These are phyloP conservation scores for Pseudogymnoascus sp. DNA, from an alignment of 2,329 filamentous ascomycete genomes.

Conservation along the genomic window DNA sequence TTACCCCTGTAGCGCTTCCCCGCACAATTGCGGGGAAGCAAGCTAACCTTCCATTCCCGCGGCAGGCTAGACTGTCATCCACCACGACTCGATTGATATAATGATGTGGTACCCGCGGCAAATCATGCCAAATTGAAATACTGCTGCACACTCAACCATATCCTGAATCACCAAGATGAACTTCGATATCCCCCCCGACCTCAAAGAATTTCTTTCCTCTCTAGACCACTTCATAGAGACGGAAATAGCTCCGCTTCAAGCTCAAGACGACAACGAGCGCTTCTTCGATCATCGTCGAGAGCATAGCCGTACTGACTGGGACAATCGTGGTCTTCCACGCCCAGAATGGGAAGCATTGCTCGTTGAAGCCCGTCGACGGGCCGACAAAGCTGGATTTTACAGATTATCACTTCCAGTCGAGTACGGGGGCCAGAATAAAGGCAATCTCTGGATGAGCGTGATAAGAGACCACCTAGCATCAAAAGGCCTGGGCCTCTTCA, in stretches of 20 bases:
- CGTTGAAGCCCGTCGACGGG: conserved; percentile 39
- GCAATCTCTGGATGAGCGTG: conserved; percentile 57
- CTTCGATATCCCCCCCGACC: conserved; percentile 47
- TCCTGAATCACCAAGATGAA: conserved; percentile 36
- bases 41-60: neutral
- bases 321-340: conserved; percentile 41
- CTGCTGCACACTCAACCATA: conserved; percentile 12
- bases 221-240: conserved; percentile 51
- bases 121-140: neutral
- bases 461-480: conserved; percentile 52
- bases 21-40: neutral
- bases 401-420: conserved; percentile 49
- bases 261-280: conserved; percentile 53
- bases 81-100: neutral
- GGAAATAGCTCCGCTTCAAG: conserved; percentile 48
- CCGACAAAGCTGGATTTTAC: conserved; percentile 54
- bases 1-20: neutral
- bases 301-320: conserved; percentile 54
- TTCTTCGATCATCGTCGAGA: conserved; percentile 62
- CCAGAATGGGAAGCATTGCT: conserved; percentile 53
- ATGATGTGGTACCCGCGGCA: neutral
- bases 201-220: conserved; percentile 40
- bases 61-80: neutral
- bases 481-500: conserved; percentile 53
- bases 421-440: conserved; percentile 44